Base-by-base conservation (phyloP, 805 yeast species). In the Peterozyma toletana region DNA sequence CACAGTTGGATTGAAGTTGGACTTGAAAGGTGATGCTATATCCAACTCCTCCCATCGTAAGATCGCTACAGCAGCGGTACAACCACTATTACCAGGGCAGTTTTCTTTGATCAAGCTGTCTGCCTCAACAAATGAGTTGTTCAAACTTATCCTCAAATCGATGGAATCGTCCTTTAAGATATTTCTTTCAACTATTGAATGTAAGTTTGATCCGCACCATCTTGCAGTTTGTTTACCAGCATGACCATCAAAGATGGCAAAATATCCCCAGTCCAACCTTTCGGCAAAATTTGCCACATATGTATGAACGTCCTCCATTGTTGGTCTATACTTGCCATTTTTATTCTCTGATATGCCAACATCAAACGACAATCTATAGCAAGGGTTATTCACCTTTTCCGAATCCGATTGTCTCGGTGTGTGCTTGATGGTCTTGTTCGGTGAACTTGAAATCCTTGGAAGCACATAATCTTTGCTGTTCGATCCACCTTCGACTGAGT, bases 281-380 rank as follows among this genome's bases (percentile, higher is more conserved):
- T 87, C 95, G n/a, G 90, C 93, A 67, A 86, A 90, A 66, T 90
- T 89, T 51, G 93, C 89, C 35, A 89, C 88, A 54, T 85, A 87
- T 0, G 95, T 86, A 60, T 91, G 98, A 7, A 91, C 93, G 60
- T 91, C 99, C 59, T 91, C 99, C 99, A 91, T 91, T 29, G 89
- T 78, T 41, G 84, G 78, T 45, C 99, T 72, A 59, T 80, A 90
- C 50, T 83, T 77, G 11, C 78, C 63, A 62, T 93, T 93, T 50
- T 82, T 80, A 61, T 88, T 90, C 53, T 89, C 96, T n/a, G 95
- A 78, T 9, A 91, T 95, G 3, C 97, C 97, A 13, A 89, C 96
- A 38, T 70, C 68, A 61, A 87, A 91, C 2, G 89, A 80, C 16
- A 83, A 68, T 35, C 85, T 73, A 41, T 63, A 52, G 53, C 77